Conservation (phyloP, 805 yeast genomes). For the Candida maris region DNA sequence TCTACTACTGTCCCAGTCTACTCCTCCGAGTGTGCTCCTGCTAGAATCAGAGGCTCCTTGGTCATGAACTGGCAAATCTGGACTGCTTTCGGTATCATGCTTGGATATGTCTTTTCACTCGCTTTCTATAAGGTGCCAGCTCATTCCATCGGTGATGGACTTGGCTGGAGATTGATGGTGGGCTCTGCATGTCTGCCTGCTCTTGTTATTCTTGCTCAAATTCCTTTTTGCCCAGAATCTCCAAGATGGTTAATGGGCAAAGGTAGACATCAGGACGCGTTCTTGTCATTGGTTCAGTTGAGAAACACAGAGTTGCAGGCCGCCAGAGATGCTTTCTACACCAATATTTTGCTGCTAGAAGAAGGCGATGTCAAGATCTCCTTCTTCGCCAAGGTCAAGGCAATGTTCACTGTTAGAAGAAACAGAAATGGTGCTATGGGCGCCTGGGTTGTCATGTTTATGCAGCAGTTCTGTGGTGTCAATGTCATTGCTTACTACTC, state of each 20-base stretch:
- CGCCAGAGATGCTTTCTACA: constrained; percentile 38
- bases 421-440: constrained; percentile 70
- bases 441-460: constrained; percentile 32
- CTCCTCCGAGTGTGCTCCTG: constrained; percentile 35
- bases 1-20: constrained; percentile 38
- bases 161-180: constrained; percentile 55
- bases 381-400: constrained; percentile 44
- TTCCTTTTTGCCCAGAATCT: constrained; percentile 37
- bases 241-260: constrained; percentile 41
- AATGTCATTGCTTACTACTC: constrained; percentile 59
- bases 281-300: constrained; percentile 38
- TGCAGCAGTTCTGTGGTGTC: constrained; percentile 43
- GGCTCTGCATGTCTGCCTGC: constrained; percentile 40
- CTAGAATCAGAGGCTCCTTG: constrained; percentile 32
- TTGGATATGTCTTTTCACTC: constrained; percentile 39
- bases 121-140: constrained; percentile 35
- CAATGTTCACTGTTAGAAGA: constrained; percentile 68
- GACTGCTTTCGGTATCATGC: constrained; percentile 33
- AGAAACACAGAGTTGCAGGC: constrained; percentile 25
- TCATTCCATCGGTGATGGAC: constrained; percentile 34
- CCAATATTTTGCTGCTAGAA: constrained; percentile 52
- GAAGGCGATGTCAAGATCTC: constrained; percentile 38
- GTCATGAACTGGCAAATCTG: constrained; percentile 76
- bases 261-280: constrained; percentile 42
- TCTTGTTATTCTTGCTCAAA: constrained; percentile 38